Evolutionary conservation across 2,329 filamentous ascomycete species (phyloP).

Genomic region (Beauveria varroae): DNA sequence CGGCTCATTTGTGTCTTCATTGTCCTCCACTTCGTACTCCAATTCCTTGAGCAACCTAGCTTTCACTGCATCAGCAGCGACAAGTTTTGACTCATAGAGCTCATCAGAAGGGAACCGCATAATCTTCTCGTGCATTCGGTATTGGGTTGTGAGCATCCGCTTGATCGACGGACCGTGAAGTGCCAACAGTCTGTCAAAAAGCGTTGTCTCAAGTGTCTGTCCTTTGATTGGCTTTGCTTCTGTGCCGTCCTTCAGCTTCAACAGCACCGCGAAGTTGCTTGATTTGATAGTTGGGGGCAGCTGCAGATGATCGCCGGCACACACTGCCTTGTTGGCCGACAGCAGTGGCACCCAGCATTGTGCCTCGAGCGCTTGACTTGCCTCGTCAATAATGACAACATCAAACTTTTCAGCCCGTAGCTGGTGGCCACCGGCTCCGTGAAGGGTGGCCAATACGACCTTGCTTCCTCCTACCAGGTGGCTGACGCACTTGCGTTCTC

Average conservation of each 20-base stretch:
- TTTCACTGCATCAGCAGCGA: slow-evolving; percentile 75
- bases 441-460: slow-evolving; percentile 85
- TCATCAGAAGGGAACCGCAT: slow-evolving; percentile 91
- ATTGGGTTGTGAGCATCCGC: slow-evolving; percentile 92
- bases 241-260: slow-evolving; percentile 28
- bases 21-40: slow-evolving; percentile 68
- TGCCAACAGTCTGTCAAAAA: slow-evolving; percentile 81
- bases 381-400: slow-evolving; percentile 92
- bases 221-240: slow-evolving; percentile 36
- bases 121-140: slow-evolving; percentile 94
- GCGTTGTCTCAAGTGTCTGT: slow-evolving; percentile 71
- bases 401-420: slow-evolving; percentile 77
- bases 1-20: slow-evolving; percentile 80
- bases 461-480: slow-evolving; percentile 69
- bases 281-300: slow-evolving; percentile 93
- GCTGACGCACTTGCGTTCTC: slow-evolving; percentile 74
- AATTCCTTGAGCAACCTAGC: slow-evolving; percentile 67
- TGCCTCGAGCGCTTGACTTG: slow-evolving; percentile 88
- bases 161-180: slow-evolving; percentile 81
- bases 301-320: slow-evolving; percentile 91
- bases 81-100: slow-evolving; percentile 73
- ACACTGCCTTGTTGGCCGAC: slow-evolving; percentile 72
- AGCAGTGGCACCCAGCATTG: slow-evolving; percentile 94
- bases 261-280: slow-evolving; percentile 44
- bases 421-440: slow-evolving; percentile 83